Conservation (phyloP, 768 basidiomycete genomes). For the Amanita polypyramis region DNA sequence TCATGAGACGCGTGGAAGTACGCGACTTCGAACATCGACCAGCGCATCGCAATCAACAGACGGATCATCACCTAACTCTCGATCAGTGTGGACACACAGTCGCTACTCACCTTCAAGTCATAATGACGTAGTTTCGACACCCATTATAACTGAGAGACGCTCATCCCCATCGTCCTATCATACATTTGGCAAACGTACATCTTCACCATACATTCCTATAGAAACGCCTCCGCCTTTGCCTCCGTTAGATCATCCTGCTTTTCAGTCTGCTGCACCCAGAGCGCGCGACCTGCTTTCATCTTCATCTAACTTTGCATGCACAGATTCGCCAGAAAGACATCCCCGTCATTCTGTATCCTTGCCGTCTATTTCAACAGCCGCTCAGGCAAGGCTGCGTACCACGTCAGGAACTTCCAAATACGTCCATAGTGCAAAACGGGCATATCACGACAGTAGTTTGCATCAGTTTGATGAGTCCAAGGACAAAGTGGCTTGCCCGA, state of each 20-base stretch:
- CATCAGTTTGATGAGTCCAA: slow-evolving; percentile 1
- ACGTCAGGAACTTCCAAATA: background rate
- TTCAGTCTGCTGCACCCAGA: slow-evolving; percentile 9
- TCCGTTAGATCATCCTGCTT: slow-evolving; percentile 38
- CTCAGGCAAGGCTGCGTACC: background rate
- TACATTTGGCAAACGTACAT: slow-evolving; percentile 17
- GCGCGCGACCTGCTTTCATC: background rate
- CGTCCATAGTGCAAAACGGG: background rate
- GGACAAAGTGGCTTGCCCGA: background rate
- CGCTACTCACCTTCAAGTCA: slow-evolving; percentile 5
- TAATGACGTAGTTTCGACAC: slow-evolving; percentile 17
- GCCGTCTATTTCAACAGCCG: background rate
- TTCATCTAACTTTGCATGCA: background rate
- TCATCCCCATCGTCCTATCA: slow-evolving; percentile 20
- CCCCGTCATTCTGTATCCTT: slow-evolving; percentile 7
- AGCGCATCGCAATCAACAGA: slow-evolving; percentile 1
- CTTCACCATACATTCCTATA: slow-evolving; percentile 18
- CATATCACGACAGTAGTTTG: background rate
- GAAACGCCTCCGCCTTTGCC: slow-evolving; percentile 42
- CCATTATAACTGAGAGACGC: slow-evolving; percentile 23
- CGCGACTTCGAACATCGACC: slow-evolving; percentile 1
- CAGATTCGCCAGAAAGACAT: background rate
- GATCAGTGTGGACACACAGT: slow-evolving; percentile 3
- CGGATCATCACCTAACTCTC: background rate
- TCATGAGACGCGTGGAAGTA: background rate